Conservation (phyloP, 2,329 filamentous ascomycete species). For the Ophiostoma ips region DNA sequence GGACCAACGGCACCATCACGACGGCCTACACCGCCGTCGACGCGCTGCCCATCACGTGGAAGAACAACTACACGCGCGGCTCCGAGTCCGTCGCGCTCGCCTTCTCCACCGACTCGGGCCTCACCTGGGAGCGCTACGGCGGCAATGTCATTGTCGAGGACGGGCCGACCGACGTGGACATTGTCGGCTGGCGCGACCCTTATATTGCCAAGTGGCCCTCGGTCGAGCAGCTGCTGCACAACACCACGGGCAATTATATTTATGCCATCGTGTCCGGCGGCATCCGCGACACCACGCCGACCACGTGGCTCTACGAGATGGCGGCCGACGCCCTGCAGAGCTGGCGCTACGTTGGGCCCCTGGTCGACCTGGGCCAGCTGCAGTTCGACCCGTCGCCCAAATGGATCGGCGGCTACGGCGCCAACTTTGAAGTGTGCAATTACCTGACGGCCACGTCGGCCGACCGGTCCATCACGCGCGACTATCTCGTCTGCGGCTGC, state of each 20-base stretch:
- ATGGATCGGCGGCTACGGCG: conserved; percentile 36
- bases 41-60: conserved; percentile 24
- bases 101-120: conserved; percentile 23
- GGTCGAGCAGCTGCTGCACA: conserved; percentile 13
- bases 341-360: conserved; percentile 31
- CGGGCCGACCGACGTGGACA: conserved; percentile 17
- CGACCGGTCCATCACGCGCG: conserved; percentile 14
- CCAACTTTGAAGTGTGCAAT: conserved; percentile 38
- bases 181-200: conserved; percentile 23
- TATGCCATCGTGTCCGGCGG: conserved; percentile 37
- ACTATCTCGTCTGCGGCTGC: conserved; percentile 31
- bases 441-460: conserved; percentile 27
- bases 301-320: conserved; percentile 32
- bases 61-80: conserved; percentile 25
- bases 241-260: conserved; percentile 16
- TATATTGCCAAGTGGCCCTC: conserved; percentile 20
- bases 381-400: background rate
- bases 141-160: conserved; percentile 20
- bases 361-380: conserved; percentile 23
- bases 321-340: conserved; percentile 24
- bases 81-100: conserved; percentile 29
- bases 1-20: conserved; percentile 15
- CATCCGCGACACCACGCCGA: conserved; percentile 21
- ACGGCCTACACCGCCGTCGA: conserved; percentile 22
- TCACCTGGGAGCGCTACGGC: conserved; percentile 20